Conservation (phyloP, 1,284 basidiomycete species). For the Ustilago hordei region DNA sequence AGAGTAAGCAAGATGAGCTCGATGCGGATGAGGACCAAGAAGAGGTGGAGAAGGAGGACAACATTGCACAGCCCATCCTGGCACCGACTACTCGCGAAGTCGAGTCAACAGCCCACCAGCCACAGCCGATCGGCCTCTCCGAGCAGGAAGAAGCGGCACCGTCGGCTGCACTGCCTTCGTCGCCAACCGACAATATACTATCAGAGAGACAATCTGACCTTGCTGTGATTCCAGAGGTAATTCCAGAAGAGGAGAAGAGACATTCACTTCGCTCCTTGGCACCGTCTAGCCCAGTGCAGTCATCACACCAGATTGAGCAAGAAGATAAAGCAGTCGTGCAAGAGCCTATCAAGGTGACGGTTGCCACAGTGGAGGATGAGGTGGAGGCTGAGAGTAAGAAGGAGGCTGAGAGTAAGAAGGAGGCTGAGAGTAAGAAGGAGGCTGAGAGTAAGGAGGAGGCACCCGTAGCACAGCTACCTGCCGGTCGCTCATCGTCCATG, state of each 20-base stretch:
- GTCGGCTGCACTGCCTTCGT: slow-evolving; percentile 1
- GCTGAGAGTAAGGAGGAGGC: not conserved
- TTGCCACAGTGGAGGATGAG: not conserved
- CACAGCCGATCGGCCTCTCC: not conserved
- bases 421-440: no score
- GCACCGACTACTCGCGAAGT: not conserved
- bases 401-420: no score
- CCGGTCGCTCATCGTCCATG: slow-evolving; percentile 9
- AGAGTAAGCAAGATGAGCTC: slow-evolving; percentile 4
- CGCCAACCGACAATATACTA: not conserved
- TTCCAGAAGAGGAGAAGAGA: not conserved
- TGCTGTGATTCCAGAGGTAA: not conserved
- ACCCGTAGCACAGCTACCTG: not conserved
- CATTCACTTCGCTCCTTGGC: not conserved
- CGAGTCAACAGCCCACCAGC: not conserved
- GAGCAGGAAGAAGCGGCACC: slow-evolving; percentile 4
- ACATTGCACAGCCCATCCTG: not conserved
- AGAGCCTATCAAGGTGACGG: not conserved
- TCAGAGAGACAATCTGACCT: not conserved
- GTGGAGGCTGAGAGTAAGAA: not conserved
- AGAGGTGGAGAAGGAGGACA: not conserved
- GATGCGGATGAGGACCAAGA: not conserved
- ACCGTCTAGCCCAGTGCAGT: slow-evolving; percentile 6
- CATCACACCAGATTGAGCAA: not conserved
- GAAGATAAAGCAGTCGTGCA: not conserved